Base-by-base conservation (phyloP, 2,329 filamentous ascomycete species). In the Calonectria pauciramosa region DNA sequence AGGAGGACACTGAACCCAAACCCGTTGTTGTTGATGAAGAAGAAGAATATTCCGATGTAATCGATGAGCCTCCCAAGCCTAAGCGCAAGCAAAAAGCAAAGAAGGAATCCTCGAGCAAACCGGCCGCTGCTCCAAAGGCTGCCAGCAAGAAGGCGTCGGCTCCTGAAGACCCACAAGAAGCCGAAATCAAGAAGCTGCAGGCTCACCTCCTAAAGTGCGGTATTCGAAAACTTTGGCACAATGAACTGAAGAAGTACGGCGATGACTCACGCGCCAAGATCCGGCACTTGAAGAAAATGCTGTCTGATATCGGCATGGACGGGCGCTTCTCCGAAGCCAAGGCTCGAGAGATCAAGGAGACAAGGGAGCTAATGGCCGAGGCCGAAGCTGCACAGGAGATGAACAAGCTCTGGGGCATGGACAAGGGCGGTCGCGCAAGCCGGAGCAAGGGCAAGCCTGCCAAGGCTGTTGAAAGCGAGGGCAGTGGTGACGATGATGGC, bases 161-260 rank as follows among this genome's bases (percentile, higher is more conserved):
- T 10, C 65, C 84, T 3, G 82, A 86, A 23, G 83, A 95, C 76
- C 91, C 93, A 0, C 91, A 96, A 74, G 92, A 95, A 73, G 92
- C 91, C 4, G 94, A 98, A 83, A 94, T 98, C 82, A 99, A 98
- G 85, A 94, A 93, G 64, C 88, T 99, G 4, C 96, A 99, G 86
- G 91, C 92, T 11, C 95, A 96, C 85, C 90, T 99, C 9, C 86
- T 93, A 59, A 98, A 98, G 85, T 99, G 96, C 81, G 96, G 96
- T 36, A 92, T 98, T 70, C 94, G 95, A 68, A 99, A 98, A 83
- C 91, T 98, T 75, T 99, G 97, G 96, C 91, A 91, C 65, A 92
- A 94, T 76, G 95, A 98, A 85, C 89, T 99, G 34, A 95, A 95
- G 83, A 88, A 92, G 70, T 96, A 91, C 80, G 90, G 90, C 1